Evolutionary conservation across 768 basidiomycete species (phyloP), one percentile per base, ranked within the genome.

Genomic region (Trametes punicea): DNA sequence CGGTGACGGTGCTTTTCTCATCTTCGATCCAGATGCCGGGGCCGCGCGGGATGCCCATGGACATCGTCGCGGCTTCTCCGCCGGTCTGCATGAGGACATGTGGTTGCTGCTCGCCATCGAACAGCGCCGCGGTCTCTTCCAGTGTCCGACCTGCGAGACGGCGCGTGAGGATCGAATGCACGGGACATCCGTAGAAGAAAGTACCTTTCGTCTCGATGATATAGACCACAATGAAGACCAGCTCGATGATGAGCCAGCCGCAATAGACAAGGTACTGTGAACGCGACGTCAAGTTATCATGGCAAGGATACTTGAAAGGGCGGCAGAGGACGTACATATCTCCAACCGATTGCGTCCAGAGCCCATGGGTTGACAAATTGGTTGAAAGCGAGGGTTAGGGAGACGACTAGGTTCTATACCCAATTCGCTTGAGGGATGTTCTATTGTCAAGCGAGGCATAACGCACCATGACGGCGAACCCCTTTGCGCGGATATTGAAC

Each of bases 301-400:
- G 8, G 31, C 31, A 7, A 31, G 31, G n/a, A n/a, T n/a, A n/a
- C n/a, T n/a, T n/a, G n/a, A n/a, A n/a, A n/a, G n/a, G n/a, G n/a
- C n/a, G n/a, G n/a, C n/a, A n/a, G 30, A 42, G 26, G 7, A 63
- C 72, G 47, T 51, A 75, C 72, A 47, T 73, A 73, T 67, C 69
- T 69, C 77, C 79, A 75, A 8, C 73, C 73, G 5, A 82, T 61
- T 0, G 67, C 66, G 4, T 74, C 71, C 21, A 92, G 71, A 1
- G 89, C 90, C 74, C 84, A 82, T 6, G 90, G 88, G 62, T 91
- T 91, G 45, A 89, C 81, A 51, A 89, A 87, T 65, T 87, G 86
- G 63, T 88, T 92, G 70, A 93, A 86, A 2, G 88, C 85, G 25
- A 88, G 73, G 2, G 85, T 81, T 33, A 87, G 73, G 64, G 81